Evolutionary conservation across 208 protist genomes (phyloP), one percentile per base, ranked within the genome.

Genomic region (Phytomonas sp.): DNA sequence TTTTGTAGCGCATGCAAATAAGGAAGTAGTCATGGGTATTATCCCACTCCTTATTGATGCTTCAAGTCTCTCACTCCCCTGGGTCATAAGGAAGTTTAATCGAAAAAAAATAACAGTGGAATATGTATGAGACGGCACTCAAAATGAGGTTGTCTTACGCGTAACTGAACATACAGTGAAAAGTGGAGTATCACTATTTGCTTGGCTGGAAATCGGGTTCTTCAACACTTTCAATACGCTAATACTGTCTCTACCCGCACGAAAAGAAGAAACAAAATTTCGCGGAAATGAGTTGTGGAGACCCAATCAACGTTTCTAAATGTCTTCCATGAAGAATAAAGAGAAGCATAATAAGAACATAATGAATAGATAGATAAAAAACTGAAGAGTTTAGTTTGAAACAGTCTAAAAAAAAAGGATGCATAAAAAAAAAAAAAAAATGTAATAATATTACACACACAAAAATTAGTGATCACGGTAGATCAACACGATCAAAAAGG

Each of bases 1-100:
- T 66, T 91, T 90, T n/a, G 82, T 76, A 16, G 76, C 72, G 56
- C 78, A 75, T 19, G 86, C 82, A 59, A 85, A 82, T 12, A 84
- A 80, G 49, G 77, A 69, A 14, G 78, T 63, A 29, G 87, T 92
- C 82, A 93, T 77, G n/a, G 84, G 78, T 16, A 69, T 66, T 26
- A 94, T 76, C 33, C 66, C 63, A 26, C 73, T 76, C 2, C 31
- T 62, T 2, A 49, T 49, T 4, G 40, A 19, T 23, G 40, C 40
- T 16, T 12, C 12, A 49, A 12, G 65, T 32, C 23, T 63, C 60
- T 3, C 60, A 2, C 19, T 1, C 23, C 19, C 60, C 16, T 11
- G 2, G 12, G 60, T 63, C 32, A 31, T 63, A 4, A 19, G 12
- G 40, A 12, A 49, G 12, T 4, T 16, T 49, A 12, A 49, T 49